phyloP scores from a whole-genome alignment of 768 basidiomycete species.

The Leccinum imitatum region DNA sequence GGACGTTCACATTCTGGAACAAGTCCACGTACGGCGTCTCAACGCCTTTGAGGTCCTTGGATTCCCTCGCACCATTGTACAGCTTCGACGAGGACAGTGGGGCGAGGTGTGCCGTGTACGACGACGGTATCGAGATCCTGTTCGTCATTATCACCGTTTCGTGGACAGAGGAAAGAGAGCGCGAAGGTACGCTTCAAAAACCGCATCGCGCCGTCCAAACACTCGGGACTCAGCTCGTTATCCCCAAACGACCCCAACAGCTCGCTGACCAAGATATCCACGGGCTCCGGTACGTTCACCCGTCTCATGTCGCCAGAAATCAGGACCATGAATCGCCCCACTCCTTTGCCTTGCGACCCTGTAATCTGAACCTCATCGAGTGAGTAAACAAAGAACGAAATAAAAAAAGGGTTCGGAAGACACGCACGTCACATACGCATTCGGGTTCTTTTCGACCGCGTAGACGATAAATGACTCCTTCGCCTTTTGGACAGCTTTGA shows the following conservation, averaged over 20 bases:
- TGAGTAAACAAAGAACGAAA: constrained; percentile 12
- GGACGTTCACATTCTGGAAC: constrained; percentile 90
- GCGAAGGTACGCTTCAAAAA: constrained; percentile 75
- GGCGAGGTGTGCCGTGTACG: constrained; percentile 93
- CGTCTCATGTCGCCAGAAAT: constrained; percentile 95
- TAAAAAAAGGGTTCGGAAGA: constrained; percentile 8
- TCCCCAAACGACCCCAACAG: constrained; percentile 97
- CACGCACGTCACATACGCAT: constrained; percentile 90
- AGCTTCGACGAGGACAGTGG: constrained; percentile 94
- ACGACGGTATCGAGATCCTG: constrained; percentile 94
- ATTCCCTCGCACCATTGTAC: constrained; percentile 73
- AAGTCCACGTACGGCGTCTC: constrained; percentile 99
- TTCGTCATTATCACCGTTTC: constrained; percentile 38
- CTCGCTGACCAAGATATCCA: constrained; percentile 94
- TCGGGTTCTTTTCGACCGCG: constrained; percentile 96
- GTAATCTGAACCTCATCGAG: constrained; percentile 54
- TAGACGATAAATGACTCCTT: constrained; percentile 60
- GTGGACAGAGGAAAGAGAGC: not conserved
- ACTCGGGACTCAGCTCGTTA: constrained; percentile 97
- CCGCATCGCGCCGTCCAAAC: constrained; percentile 92
- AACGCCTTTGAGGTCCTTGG: constrained; percentile 65
- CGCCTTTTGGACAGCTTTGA: constrained; percentile 72
- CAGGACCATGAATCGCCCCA: constrained; percentile 78
- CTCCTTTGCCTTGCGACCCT: constrained; percentile 75
- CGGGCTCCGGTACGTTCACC: constrained; percentile 79